These are phyloP conservation scores for Serendipita indica DNA, from an alignment of 768 basidiomycete species.

Conservation along the genomic window DNA sequence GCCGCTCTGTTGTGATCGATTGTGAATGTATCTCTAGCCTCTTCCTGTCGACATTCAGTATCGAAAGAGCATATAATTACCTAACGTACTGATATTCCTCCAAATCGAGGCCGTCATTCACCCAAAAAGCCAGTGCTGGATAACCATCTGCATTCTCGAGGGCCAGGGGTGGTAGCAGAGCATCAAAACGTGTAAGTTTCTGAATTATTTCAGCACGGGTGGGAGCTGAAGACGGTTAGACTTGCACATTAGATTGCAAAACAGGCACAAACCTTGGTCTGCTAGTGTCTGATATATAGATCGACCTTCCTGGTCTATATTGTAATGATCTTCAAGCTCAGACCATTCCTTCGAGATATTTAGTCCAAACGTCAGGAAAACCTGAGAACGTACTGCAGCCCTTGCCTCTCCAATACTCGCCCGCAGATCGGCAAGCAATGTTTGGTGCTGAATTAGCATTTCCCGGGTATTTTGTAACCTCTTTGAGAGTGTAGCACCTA, in stretches of 20 bases:
- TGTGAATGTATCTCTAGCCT: background rate
- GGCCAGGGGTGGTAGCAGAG: background rate
- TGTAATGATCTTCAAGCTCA: background rate
- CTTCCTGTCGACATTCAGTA: background rate
- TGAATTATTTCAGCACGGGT: background rate
- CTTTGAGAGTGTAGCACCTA: background rate
- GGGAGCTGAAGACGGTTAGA: background rate
- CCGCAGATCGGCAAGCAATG: background rate
- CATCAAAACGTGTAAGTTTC: background rate
- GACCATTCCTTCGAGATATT: slow-evolving; percentile 5
- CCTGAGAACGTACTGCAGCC: background rate
- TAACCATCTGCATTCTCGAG: background rate
- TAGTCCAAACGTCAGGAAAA: background rate
- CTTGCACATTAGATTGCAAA: background rate
- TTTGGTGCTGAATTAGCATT: background rate
- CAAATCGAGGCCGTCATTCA: slow-evolving; percentile 2
- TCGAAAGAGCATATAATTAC: background rate
- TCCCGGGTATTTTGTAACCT: background rate
- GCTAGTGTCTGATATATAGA: slow-evolving; percentile 1
- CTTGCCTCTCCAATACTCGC: background rate
- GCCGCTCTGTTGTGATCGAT: background rate
- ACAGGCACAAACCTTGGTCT: background rate
- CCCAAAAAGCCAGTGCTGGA: background rate
- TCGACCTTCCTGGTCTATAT: background rate
- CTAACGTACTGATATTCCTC: background rate